Percentiles rank a stretch among this genome's conserved stretches.
Evolutionary conservation across 805 yeast species (phyloP).

Genomic region (Komagataella phaffii): DNA sequence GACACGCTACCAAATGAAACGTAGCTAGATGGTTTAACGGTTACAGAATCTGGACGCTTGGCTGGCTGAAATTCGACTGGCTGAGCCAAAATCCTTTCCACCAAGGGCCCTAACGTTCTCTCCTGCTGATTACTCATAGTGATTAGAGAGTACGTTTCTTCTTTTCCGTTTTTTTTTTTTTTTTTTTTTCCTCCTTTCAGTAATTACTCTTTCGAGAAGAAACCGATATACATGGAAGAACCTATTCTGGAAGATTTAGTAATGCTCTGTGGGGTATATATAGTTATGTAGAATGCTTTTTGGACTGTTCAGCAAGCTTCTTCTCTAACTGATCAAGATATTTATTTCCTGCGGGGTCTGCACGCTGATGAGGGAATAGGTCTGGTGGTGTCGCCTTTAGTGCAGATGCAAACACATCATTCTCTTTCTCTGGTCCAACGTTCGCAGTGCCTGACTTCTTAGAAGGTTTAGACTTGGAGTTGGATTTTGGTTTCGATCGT

Average conservation of each 20-base stretch:
- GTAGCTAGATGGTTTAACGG: conserved; percentile 35
- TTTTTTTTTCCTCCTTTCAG: background rate
- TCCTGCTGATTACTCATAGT: background rate
- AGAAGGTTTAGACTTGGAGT: background rate
- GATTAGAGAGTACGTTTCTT: background rate
- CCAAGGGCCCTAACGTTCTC: conserved; percentile 31
- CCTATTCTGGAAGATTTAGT: background rate
- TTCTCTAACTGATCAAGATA: background rate
- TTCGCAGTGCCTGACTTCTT: background rate
- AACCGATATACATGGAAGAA: background rate
- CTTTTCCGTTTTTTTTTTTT: background rate
- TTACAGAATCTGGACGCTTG: conserved; percentile 33
- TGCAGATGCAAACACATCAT: background rate
- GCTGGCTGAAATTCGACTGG: conserved; percentile 57
- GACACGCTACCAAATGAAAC: conserved; percentile 10
- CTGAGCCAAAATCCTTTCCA: conserved; percentile 45
- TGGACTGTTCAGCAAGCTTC: background rate
- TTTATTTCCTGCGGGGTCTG: background rate
- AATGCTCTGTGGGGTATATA: background rate
- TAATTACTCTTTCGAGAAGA: background rate
- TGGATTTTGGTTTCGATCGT: background rate
- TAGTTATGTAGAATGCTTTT: background rate
- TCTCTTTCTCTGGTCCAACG: background rate
- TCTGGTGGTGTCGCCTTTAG: background rate
- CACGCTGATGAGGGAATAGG: background rate